Base-by-base conservation (phyloP, 2,329 filamentous ascomycete genomes). In the Diaporthe sp. region DNA sequence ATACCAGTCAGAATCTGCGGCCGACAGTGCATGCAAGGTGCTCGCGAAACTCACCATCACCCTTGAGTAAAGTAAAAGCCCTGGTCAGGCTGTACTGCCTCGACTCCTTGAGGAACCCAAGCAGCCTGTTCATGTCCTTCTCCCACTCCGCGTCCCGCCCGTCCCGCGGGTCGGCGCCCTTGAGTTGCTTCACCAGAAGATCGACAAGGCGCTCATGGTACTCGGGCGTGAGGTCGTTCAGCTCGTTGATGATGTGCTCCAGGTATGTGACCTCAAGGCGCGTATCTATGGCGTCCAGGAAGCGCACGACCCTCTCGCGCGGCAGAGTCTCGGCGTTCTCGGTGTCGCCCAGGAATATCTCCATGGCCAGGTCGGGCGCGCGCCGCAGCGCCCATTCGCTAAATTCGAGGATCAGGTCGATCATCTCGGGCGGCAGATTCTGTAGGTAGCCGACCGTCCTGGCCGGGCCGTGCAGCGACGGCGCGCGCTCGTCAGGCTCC, bases 241-340 rank as follows among this genome's bases (percentile, higher is more conserved):
- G 89, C 84, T 98, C 96, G 65, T 91, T 89, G 79, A 98, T 95
- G 73, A 98, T 90, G 84, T 99, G 96, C 82, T 98, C 96, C 6
- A 98, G 87, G 82, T 99, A 99, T 76, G 87, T 90, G 37, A 95
- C 90, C 77, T 97, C 95, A 15, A 98, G 89, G 60, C 88, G 88
- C 13, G 87, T 81, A 80, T 97, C 92, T 47, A 98, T 91, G 0
- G 86, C 85, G 57, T 91, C 89, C 5, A 99, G 86, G 80, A 96
- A 98, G 2, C 89, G 86, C 3, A 96, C 87, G 0, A 99, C 94
- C 71, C 87, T 90, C 42, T 94, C 90, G 57, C 96, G 90, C 3
- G 96, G 95, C 15, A 99, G 85, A 0, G 92, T 95, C 86, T 98
- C 97, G 1, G 97, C 96, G 81, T 98, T 98, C 82, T 98, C 95